These are phyloP conservation scores for Citrus reticulata DNA, from an alignment of 345 rosid species.

Conservation along the genomic window DNA sequence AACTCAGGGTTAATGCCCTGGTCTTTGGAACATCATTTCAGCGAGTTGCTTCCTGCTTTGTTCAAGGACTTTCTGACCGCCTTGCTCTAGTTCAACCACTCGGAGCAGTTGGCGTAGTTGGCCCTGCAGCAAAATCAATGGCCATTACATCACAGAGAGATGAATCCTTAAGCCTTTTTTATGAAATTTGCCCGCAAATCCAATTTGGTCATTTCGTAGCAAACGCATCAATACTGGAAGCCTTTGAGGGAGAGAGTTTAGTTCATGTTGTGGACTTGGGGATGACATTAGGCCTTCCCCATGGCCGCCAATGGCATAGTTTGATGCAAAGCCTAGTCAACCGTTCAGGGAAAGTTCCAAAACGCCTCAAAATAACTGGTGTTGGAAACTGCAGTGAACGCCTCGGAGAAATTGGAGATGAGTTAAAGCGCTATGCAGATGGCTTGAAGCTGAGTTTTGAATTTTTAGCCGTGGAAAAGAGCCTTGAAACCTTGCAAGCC, in stretches of 20 bases:
- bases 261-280: constrained; percentile 49
- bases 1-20: constrained; percentile 37
- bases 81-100: constrained; percentile 39
- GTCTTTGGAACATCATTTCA: constrained; percentile 47
- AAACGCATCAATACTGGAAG: constrained; percentile 42
- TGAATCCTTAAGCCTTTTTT: constrained; percentile 37
- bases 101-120: constrained; percentile 24
- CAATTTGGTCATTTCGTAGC: constrained; percentile 46
- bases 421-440: constrained; percentile 21
- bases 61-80: constrained; percentile 43
- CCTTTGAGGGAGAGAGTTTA: constrained; percentile 62
- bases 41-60: constrained; percentile 49
- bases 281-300: constrained; percentile 37
- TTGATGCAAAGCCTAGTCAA: constrained; percentile 32
- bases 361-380: constrained; percentile 34
- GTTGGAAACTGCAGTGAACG: constrained; percentile 24
- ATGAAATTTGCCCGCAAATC: constrained; percentile 48
- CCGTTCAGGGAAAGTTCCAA: constrained; percentile 24
- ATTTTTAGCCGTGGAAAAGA: constrained; percentile 22
- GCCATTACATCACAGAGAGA: constrained; percentile 24
- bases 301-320: constrained; percentile 38
- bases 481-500: constrained; percentile 34
- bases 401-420: constrained; percentile 29
- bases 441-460: constrained; percentile 28
- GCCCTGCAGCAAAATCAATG: neutral